Evolutionary conservation across 1,284 basidiomycete genomes (phyloP).

Genomic region (Leccinum solheimii): DNA sequence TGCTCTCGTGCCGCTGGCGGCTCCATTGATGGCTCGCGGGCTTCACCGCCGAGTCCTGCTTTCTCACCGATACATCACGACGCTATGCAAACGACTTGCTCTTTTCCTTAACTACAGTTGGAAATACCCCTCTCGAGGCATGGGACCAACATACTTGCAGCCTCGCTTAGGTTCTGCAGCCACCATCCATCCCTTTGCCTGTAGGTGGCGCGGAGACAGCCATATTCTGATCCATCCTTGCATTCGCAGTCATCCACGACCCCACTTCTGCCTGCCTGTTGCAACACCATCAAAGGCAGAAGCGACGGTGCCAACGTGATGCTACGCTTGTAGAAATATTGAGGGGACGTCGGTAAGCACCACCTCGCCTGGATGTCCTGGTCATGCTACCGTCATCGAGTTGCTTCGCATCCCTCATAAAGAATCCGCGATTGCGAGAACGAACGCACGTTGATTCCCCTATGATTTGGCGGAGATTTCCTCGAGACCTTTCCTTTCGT

Average conservation of each 20-base stretch:
- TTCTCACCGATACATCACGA: conserved; percentile 14
- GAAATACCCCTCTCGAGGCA: conserved; percentile 22
- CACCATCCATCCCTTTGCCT: conserved; percentile 30
- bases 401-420: conserved; percentile 20
- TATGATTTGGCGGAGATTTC: conserved; percentile 34
- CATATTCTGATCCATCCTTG: conserved; percentile 26
- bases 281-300: conserved; percentile 27
- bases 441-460: conserved; percentile 24
- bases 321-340: conserved; percentile 30
- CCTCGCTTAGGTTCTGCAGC: conserved; percentile 35
- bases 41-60: conserved; percentile 4
- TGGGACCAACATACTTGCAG: conserved; percentile 23
- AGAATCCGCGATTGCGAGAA: conserved; percentile 28
- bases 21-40: conserved; percentile 4
- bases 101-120: conserved; percentile 14
- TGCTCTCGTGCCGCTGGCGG: conserved; percentile 1
- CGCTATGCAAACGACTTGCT: conserved; percentile 6
- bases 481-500: conserved; percentile 15
- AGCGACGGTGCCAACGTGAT: conserved; percentile 36
- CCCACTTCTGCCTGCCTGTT: conserved; percentile 28
- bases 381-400: conserved; percentile 12
- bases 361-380: conserved; percentile 17
- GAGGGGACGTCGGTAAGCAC: conserved; percentile 27
- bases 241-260: conserved; percentile 27
- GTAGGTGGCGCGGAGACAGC: conserved; percentile 29